Base-by-base conservation (phyloP, 163 green algal species). In the Botryococcus braunii region DNA sequence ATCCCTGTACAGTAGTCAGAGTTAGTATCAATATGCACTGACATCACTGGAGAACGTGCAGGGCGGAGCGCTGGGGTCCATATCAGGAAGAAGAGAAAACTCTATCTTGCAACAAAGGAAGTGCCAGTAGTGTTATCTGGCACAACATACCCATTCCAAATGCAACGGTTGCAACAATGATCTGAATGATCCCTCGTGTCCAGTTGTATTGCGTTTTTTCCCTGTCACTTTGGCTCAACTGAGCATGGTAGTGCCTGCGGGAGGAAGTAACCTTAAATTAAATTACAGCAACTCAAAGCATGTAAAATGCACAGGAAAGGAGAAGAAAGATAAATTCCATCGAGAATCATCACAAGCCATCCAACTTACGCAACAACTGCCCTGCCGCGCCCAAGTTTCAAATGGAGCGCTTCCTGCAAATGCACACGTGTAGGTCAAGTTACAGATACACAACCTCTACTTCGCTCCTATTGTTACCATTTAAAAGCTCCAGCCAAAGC, bases 101-200 rank as follows among this genome's bases (percentile, higher is more conserved):
- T 52, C 43, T 52, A 52, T 27, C 13, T 17, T 52, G 43, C 43
- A 13, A 27, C 43, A 13, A 13, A 52, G 17, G 13, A 37, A 46
- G 34, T 21, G 39, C 4, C 37, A 5, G 13, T 27, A 27, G 17
- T 52, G 43, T 17, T 52, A 27, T 17, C 43, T 52, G 43, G 43
- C 13, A 52, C 43, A 64, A 13, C 68, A 32, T 31, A 74, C 81
- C 85, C 88, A 95, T 93, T 60, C 88, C 90, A 86, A 97, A 97
- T 0, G 91, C 91, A 55, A 97, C 89, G n/a, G 91, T 97, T 1
- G 91, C 91, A 29, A 88, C 86, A 31, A 97, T 89, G 49, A 96
- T 84, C 72, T 86, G 81, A 23, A 89, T 63, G 25, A 77, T 67
- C 39, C 85, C 78, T 36, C 81, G 80, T 41, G 80, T 94, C 91